Conservation (phyloP, 306 rosid species). For the Senna siamea region DNA sequence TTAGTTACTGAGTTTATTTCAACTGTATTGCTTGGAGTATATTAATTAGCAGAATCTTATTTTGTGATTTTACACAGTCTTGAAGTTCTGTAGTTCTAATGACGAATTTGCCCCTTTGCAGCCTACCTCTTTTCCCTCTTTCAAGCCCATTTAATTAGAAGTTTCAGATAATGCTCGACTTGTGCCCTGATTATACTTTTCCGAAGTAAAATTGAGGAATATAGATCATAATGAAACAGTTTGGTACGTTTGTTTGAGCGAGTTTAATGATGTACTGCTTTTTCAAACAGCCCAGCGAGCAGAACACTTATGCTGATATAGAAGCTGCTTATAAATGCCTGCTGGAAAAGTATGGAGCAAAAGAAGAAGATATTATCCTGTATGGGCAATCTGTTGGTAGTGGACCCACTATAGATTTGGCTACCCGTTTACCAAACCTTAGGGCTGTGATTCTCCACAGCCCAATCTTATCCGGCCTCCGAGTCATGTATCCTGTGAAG, state of each 20-base stretch:
- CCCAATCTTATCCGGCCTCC: slow-evolving; percentile 89
- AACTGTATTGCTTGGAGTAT: neutral
- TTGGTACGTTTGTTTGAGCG: slow-evolving; percentile 19
- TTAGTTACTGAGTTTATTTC: no score
- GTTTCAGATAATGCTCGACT: neutral
- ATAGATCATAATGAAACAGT: slow-evolving; percentile 11
- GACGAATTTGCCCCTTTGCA: no score
- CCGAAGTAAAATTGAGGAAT: neutral
- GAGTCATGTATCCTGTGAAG: slow-evolving; percentile 98
- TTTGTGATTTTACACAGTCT: neutral
- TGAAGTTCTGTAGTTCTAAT: neutral
- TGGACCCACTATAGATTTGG: slow-evolving; percentile 93
- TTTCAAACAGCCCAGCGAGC: slow-evolving; percentile 83
- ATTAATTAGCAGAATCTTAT: neutral
- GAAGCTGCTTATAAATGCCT: slow-evolving; percentile 91
- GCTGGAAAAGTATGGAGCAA: slow-evolving; percentile 76
- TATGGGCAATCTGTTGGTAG: slow-evolving; percentile 98
- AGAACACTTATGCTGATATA: slow-evolving; percentile 92
- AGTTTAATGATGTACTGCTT: slow-evolving; percentile 27
- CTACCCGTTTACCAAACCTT: slow-evolving; percentile 72
- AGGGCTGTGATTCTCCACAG: slow-evolving; percentile 97
- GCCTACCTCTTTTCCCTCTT: no score
- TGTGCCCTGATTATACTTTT: slow-evolving; percentile 6
- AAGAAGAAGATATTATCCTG: slow-evolving; percentile 90
- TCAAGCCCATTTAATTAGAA: no score